Conservation (phyloP, 805 yeast genomes). For the Yamadazyma philogaea region DNA sequence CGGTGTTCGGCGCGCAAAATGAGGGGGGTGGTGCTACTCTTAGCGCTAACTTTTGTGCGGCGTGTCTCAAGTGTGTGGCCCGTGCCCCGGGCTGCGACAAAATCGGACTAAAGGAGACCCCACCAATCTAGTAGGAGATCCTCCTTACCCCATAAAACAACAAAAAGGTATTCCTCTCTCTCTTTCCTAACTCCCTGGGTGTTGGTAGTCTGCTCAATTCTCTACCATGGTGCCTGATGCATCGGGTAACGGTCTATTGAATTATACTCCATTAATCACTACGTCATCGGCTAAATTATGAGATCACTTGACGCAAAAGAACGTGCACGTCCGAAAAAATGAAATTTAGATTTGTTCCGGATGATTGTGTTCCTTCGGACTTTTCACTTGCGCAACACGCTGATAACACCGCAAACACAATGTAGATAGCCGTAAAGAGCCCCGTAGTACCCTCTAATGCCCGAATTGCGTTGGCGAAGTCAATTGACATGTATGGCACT, state of each 20-base stretch:
- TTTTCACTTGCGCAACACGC: slow-evolving; percentile 7
- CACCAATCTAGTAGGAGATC: slow-evolving; percentile 7
- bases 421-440: not conserved
- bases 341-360: slow-evolving; percentile 9
- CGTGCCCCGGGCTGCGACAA: not conserved
- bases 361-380: slow-evolving; percentile 16
- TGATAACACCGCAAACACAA: slow-evolving; percentile 1
- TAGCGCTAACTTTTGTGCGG: too few species aligned
- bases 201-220: not conserved
- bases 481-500: too few species aligned
- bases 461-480: too few species aligned
- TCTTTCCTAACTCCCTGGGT: not conserved
- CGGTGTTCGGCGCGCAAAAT: too few species aligned
- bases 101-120: slow-evolving; percentile 7
- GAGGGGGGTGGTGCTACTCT: too few species aligned
- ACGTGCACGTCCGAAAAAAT: not conserved
- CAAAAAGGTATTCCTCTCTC: not conserved
- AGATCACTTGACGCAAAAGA: slow-evolving; percentile 2
- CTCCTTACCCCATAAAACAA: slow-evolving; percentile 9
- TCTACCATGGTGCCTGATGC: not conserved
- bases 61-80: too few species aligned
- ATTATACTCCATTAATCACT: not conserved
- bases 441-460: too few species aligned
- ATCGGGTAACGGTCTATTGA: not conserved
- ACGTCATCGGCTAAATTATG: slow-evolving; percentile 1